Conservation (phyloP, 2,329 filamentous ascomycete genomes). For the Fusarium sp. region DNA sequence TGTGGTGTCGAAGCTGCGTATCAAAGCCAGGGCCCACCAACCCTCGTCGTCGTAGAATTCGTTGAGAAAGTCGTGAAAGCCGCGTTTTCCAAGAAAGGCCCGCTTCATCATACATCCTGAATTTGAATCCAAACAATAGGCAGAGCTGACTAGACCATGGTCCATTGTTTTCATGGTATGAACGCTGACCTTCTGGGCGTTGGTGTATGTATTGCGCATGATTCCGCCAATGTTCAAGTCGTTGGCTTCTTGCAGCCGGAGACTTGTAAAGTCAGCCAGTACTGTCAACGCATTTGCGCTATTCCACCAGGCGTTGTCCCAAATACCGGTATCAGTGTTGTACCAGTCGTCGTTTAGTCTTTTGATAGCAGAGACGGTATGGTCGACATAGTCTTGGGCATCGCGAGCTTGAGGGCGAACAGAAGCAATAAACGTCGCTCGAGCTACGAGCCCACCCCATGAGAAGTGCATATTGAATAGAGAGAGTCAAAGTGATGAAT, state of each 20-base stretch:
- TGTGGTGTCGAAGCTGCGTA: conserved; percentile 67
- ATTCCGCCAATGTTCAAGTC: conserved; percentile 54
- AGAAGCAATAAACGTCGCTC: conserved; percentile 34
- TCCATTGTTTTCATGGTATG: conserved; percentile 54
- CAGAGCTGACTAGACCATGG: conserved; percentile 53
- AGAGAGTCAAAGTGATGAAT: conserved; percentile 11
- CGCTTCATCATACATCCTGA: conserved; percentile 49
- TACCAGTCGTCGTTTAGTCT: conserved; percentile 70
- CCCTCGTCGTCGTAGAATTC: conserved; percentile 69
- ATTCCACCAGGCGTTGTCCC: conserved; percentile 78
- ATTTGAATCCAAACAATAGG: conserved; percentile 50
- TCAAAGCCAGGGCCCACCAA: conserved; percentile 72
- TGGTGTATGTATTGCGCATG: conserved; percentile 58
- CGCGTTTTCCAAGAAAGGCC: conserved; percentile 49
- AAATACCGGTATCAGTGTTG: conserved; percentile 68
- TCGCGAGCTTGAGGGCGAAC: conserved; percentile 31
- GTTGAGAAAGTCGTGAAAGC: conserved; percentile 59
- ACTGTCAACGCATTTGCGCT: conserved; percentile 73
- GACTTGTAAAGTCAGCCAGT: conserved; percentile 64
- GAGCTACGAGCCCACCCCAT: conserved; percentile 40
- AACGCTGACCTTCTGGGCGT: conserved; percentile 56
- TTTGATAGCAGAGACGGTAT: conserved; percentile 50
- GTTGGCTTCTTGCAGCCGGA: conserved; percentile 51
- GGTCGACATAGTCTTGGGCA: conserved; percentile 47
- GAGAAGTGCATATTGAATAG: conserved; percentile 41